Base-by-base conservation (phyloP, 139 green algal genomes). In the Tetradesmus lagerheimii region DNA sequence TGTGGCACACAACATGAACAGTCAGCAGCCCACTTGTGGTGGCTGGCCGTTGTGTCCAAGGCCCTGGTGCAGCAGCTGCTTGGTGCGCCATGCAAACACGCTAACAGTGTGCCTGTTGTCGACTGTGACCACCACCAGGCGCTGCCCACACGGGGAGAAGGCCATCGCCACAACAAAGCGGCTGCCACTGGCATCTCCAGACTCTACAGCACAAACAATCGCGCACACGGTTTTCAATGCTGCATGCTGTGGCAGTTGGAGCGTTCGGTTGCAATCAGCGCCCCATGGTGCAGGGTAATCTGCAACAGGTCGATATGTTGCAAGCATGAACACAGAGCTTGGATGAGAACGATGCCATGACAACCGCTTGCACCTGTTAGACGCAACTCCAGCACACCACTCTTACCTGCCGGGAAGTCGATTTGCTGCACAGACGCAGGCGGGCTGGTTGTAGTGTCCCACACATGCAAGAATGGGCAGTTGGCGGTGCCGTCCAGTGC, bases 61-160 rank as follows among this genome's bases (percentile, higher is more conserved):
- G 31, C 90, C 89, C 31, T 91, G 37, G n/a, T 88, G 85, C 15
- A 96, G 79, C 66, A 94, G 75, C 34, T 89, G 88, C 83, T 92
- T 95, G 62, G 35, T 88, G 35, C 88, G 80, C 95, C 94, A 97
- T 89, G 96, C 87, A 75, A 93, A 96, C 4, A 97, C 67, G 62
- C 87, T 85, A 27, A 96, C 90, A 11, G 92, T 96, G 94, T 97
- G 95, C 29, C 86, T 74, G 91, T 97, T 96, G 89, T 97, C 95
- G 18, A 91, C 93, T 4, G 91, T 94, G 20, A 97, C 95, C 23
- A 90, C 90, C 47, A 96, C 93, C 74, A 97, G 90, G 18, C 90
- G 75, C 38, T 83, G 37, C 20, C 94, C 94, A 80, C 92, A 82
- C 14, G 91, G 93, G 9, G 91, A 95, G 87, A 97, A 97, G 0